Evolutionary conservation across 1,139 yeast genomes (phyloP).

Genomic region (Hyphopichia wangnamkhiaoensis): DNA sequence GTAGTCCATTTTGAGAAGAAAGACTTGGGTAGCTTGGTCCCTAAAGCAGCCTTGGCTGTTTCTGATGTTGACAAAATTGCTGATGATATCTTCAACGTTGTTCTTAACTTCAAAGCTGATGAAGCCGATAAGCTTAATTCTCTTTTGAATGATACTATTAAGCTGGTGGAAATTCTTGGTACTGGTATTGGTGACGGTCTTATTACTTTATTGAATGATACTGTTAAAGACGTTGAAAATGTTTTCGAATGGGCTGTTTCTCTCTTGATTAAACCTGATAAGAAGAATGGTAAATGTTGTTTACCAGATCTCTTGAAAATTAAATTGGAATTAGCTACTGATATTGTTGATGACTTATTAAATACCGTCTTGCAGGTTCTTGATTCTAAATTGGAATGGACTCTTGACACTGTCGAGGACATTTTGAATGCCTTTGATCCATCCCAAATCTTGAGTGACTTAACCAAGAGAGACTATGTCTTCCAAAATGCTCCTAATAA

Average conservation of each 20-base stretch:
- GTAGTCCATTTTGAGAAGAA: conserved; percentile 8
- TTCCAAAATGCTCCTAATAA: conserved; percentile 6
- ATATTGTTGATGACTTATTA: conserved; percentile 13
- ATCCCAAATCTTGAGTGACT: background rate
- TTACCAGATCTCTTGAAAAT: conserved; percentile 24
- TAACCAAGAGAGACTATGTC: conserved; percentile 7
- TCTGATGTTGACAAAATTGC: conserved; percentile 19
- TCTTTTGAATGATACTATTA: conserved; percentile 14
- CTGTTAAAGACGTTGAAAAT: conserved; percentile 10
- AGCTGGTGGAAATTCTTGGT: conserved; percentile 16
- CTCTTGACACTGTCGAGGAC: conserved; percentile 2
- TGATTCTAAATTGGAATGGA: conserved; percentile 3
- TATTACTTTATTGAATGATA: conserved; percentile 13
- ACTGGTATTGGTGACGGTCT: conserved; percentile 20
- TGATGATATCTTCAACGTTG: conserved; percentile 19
- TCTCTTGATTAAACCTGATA: conserved; percentile 19
- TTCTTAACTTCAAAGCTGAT: conserved; percentile 22
- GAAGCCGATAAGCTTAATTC: conserved; percentile 17
- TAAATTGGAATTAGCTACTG: conserved; percentile 15
- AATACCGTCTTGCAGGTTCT: conserved; percentile 2
- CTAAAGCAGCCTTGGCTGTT: conserved; percentile 24
- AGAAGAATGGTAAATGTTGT: conserved; percentile 20
- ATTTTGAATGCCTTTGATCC: conserved; percentile 5
- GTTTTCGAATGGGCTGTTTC: conserved; percentile 20
- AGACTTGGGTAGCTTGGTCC: conserved; percentile 14